A percentile compares a stretch with the other conserved stretches of the same genome.
Conservation (phyloP, 2,329 filamentous ascomycete genomes). For the Sporothrix mexicana region DNA sequence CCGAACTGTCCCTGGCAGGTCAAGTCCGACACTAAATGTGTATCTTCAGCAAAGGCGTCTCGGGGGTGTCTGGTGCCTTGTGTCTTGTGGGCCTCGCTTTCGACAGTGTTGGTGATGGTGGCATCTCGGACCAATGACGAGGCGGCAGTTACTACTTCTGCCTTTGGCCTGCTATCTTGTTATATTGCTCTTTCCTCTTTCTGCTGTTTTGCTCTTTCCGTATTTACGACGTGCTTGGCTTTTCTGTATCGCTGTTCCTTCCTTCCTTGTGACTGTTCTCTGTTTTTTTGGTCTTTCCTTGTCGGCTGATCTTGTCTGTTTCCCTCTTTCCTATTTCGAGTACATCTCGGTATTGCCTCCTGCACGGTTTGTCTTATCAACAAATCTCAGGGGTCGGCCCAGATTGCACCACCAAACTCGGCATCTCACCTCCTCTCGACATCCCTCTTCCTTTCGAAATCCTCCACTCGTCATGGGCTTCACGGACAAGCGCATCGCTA, state of each 20-base stretch:
- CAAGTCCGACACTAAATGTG: not conserved
- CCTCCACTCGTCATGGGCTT: conserved; percentile 34
- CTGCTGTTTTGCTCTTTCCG: not conserved
- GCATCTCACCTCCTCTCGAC: not conserved
- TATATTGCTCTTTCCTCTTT: not conserved
- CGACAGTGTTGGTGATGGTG: not conserved
- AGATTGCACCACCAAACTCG: not conserved
- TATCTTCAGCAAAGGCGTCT: not conserved
- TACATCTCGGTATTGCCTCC: not conserved
- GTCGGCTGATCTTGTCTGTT: not conserved
- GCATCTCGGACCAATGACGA: not conserved
- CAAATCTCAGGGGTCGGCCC: not conserved
- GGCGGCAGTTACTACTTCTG: not conserved
- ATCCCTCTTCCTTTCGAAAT: not conserved
- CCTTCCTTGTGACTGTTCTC: not conserved
- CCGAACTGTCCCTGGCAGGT: not conserved
- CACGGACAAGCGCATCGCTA: conserved; percentile 41
- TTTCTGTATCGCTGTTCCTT: not conserved
- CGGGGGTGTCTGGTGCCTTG: not conserved
- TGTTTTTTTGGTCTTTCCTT: not conserved
- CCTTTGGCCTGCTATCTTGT: not conserved
- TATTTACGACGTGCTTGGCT: not conserved
- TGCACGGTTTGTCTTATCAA: not conserved
- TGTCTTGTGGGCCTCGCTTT: not conserved
- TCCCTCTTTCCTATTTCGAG: not conserved